Conservation (phyloP, 2,329 filamentous ascomycete species). For the Colletotrichum abscissum region DNA sequence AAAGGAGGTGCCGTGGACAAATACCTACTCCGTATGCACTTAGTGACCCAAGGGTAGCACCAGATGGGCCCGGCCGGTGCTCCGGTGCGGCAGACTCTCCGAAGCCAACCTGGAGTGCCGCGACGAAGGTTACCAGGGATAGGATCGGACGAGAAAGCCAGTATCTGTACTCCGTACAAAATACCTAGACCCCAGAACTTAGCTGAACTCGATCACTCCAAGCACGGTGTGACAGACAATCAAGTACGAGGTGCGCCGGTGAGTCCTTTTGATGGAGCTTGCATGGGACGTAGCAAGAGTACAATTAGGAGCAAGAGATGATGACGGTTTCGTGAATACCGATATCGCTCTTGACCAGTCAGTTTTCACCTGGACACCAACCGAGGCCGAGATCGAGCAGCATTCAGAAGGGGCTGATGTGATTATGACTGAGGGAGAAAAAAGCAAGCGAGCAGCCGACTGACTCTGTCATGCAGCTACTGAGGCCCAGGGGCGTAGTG, state of each 20-base stretch:
- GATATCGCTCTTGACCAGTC: neutral
- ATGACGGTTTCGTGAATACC: too few species aligned
- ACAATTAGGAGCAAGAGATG: neutral
- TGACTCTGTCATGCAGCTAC: slow-evolving; percentile 30
- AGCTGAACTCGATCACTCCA: neutral
- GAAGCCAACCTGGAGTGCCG: neutral
- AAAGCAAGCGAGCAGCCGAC: slow-evolving; percentile 22
- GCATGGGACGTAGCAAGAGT: neutral
- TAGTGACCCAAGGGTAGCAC: slow-evolving; percentile 25
- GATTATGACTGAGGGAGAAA: slow-evolving; percentile 11
- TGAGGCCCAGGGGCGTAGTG: neutral
- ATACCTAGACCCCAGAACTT: neutral
- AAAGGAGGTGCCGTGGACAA: neutral
- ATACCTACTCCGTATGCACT: slow-evolving; percentile 14
- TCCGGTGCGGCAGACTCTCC: slow-evolving; percentile 25
- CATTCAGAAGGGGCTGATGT: neutral
- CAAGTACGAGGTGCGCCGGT: neutral
- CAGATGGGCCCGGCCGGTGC: slow-evolving; percentile 28
- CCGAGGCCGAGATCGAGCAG: neutral
- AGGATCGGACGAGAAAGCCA: slow-evolving; percentile 1
- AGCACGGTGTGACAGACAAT: neutral
- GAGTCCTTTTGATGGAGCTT: neutral
- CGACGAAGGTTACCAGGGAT: neutral
- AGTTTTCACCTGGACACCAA: neutral
- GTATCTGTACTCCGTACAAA: too few species aligned